These are phyloP conservation scores for Nakaseomyces bracarensis DNA, from an alignment of 1,139 yeast species.

Conservation along the genomic window DNA sequence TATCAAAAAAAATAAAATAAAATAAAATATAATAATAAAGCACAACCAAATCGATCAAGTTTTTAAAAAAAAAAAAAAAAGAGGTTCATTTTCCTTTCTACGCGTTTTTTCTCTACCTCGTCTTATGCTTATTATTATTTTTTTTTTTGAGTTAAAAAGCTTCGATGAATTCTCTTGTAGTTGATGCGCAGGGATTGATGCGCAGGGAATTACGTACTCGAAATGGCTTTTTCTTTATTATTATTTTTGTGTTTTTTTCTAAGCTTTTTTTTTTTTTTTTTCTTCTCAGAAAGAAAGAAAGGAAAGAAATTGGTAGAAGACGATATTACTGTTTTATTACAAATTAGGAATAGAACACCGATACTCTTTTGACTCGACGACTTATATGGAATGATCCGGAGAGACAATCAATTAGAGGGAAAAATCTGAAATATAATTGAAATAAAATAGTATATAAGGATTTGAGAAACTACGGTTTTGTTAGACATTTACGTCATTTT, in stretches of 20 bases:
- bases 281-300: neutral
- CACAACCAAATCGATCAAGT: no score
- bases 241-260: neutral
- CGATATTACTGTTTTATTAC: constrained; percentile 4
- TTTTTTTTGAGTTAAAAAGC: neutral
- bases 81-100: no score
- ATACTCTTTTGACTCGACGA: neutral
- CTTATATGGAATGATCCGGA: neutral
- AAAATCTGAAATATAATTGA: no score
- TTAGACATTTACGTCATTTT: neutral
- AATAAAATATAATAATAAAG: no score
- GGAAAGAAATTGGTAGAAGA: neutral
- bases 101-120: no score
- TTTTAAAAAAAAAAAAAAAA: no score
- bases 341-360: constrained; percentile 3
- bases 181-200: no score
- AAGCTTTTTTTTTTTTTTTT: neutral
- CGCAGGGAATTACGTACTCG: neutral
- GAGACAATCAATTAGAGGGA: neutral
- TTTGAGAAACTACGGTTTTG: no score
- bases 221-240: neutral
- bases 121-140: no score
- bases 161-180: neutral
- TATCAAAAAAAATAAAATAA: no score
- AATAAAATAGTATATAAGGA: no score